phyloP scores from a whole-genome alignment of 257 asterid species.

The Lycium barbarum region DNA sequence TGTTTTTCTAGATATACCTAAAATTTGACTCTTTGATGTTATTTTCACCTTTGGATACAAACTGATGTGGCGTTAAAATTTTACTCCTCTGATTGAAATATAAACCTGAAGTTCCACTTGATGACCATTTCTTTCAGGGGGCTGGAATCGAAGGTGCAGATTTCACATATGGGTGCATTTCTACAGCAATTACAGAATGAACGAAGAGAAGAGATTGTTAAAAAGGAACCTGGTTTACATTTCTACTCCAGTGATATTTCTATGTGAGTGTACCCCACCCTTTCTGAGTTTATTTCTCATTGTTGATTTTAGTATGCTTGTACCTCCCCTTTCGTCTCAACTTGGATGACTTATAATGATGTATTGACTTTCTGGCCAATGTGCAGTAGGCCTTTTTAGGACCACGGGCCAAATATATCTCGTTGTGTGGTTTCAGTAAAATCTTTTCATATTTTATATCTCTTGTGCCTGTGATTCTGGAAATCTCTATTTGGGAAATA shows the following conservation, averaged over 20 bases:
- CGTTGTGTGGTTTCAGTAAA: not conserved
- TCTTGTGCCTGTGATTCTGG: not conserved
- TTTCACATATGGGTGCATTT: conserved; percentile 87
- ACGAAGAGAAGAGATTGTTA: conserved; percentile 63
- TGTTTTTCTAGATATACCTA: not conserved
- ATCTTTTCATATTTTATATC: not conserved
- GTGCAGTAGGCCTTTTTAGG: not conserved
- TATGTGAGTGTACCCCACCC: conserved; percentile 65
- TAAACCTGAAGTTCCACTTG: not conserved
- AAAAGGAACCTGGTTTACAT: conserved; percentile 80
- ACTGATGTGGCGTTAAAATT: not conserved
- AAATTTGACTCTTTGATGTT: conserved; percentile 18
- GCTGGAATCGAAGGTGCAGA: conserved; percentile 64
- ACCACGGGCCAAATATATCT: conserved; percentile 12
- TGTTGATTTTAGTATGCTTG: not conserved
- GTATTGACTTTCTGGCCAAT: not conserved
- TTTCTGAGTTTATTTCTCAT: not conserved
- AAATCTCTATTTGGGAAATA: not conserved
- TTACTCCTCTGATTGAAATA: not conserved
- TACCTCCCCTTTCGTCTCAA: conserved; percentile 6
- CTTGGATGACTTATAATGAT: not conserved
- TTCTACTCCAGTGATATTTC: conserved; percentile 85
- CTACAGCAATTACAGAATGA: conserved; percentile 82
- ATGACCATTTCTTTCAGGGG: conserved; percentile 55
- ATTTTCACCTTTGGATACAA: not conserved